phyloP scores from a whole-genome alignment of 2,329 filamentous ascomycete genomes.

The Ophiostoma quercus region DNA sequence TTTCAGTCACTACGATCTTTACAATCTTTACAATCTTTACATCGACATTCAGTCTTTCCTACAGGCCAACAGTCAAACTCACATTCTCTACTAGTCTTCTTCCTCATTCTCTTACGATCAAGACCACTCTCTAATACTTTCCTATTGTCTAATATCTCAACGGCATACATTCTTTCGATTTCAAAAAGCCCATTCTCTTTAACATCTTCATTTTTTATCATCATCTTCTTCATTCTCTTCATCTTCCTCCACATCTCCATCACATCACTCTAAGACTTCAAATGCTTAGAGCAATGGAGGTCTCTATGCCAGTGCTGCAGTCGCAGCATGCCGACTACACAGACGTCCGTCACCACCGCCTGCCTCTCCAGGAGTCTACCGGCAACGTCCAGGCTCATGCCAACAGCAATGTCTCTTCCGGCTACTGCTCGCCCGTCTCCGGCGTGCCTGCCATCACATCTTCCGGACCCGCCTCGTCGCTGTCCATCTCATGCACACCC shows the following conservation, averaged over 20 bases:
- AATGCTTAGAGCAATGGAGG: constrained; percentile 35
- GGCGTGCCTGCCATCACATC: constrained; percentile 18
- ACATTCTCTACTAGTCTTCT: constrained; percentile 12
- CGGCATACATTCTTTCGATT: constrained; percentile 10
- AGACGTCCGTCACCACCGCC: constrained; percentile 40
- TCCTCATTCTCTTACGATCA: constrained; percentile 8
- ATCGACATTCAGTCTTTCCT: constrained; percentile 6
- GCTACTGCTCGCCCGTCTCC: constrained; percentile 40
- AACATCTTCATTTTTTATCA: constrained; percentile 13
- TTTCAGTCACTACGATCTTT: constrained; percentile 15
- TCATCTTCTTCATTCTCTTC: constrained; percentile 26
- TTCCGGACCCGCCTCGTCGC: constrained; percentile 19
- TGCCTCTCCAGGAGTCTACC: constrained; percentile 49
- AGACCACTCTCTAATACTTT: constrained; percentile 7
- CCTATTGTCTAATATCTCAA: constrained; percentile 22
- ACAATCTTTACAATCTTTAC: constrained; percentile 13
- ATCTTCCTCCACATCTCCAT: constrained; percentile 30
- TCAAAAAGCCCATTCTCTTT: neutral
- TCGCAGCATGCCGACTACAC: constrained; percentile 47
- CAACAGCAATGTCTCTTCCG: constrained; percentile 34
- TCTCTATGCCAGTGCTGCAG: constrained; percentile 44
- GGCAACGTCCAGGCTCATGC: constrained; percentile 44
- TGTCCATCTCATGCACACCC: constrained; percentile 25
- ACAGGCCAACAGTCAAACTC: neutral
- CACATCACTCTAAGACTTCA: neutral